Base-by-base conservation (phyloP, 305 asterid genomes). In the Salvia sclarea region DNA sequence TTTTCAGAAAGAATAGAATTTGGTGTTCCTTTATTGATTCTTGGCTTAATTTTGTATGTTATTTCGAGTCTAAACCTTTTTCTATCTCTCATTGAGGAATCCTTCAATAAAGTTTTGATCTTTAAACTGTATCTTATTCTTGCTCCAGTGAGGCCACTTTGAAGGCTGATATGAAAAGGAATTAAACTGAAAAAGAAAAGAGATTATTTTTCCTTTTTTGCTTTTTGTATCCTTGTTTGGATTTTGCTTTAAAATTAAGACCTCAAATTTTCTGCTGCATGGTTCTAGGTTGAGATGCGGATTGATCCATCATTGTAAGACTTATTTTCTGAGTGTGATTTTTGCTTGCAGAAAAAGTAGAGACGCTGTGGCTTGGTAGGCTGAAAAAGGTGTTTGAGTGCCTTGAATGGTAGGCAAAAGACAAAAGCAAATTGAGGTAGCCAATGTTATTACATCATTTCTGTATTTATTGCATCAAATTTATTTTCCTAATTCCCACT, bases 371-470 rank as follows among this genome's bases (percentile, higher is more conserved):
- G 73, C 70, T 45, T 63, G 81, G 83, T 77, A n/a, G 72, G 86
- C 79, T 80, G 87, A 47, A 74, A 79, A 74, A 71, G 79, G 40
- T 77, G 58, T 70, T 70, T 64, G 81, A 74, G 83, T 82, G 93
- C 82, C 88, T 84, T 86, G 87, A 81, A 84, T 85, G 88, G 62
- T 76, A 81, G 88, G 85, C 81, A 81, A 85, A 74, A 81, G 81
- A 76, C 82, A 79, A 64, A 76, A 75, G 64, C 75, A 78, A 78
- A 40, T 80, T 81, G 81, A 88, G 87, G 82, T 84, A 78, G 14
- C 44, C 13, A 40, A 16, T 62, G 56, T 75, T 61, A 54, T 70
- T 69, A 41, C 74, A 70, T 73, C 63, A 66, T 50, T 62, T 49
- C 28, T 22, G 30, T 57, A 74, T 79, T 76, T 77, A 75, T 82